Percentiles rank a stretch among this genome's conserved stretches.
Evolutionary conservation across 495 filamentous ascomycete species (phyloP).

Genomic region (Daldinia caldariorum): DNA sequence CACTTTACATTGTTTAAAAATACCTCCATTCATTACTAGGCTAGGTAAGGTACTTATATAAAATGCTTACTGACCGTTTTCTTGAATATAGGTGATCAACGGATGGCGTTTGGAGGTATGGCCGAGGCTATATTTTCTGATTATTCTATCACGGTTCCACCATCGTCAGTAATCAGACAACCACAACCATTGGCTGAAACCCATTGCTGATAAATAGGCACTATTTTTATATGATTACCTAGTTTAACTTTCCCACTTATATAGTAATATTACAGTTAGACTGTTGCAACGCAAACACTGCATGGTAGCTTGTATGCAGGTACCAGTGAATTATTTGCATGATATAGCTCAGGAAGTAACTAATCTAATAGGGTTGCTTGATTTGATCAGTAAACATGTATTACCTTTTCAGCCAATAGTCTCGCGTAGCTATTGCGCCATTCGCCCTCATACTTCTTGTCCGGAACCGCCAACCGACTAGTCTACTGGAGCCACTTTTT

Average conservation of each 20-base stretch:
- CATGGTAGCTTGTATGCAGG: neutral
- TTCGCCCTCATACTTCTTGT: neutral
- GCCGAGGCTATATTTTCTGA: conserved; percentile 31
- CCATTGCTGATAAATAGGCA: neutral
- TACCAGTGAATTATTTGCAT: neutral
- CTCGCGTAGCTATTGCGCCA: neutral
- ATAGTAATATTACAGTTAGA: too few relatives aligned
- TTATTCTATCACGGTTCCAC: conserved; percentile 41
- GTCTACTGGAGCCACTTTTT: neutral
- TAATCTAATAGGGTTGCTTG: neutral
- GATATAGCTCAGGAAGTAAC: neutral
- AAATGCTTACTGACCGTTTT: neutral
- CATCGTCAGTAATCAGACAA: conserved; percentile 19
- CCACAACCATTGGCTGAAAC: conserved; percentile 1
- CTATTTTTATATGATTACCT: neutral
- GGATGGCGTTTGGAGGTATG: neutral
- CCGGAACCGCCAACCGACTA: neutral
- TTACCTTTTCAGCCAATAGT: neutral
- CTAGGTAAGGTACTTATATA: too few relatives aligned
- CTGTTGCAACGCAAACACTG: neutral
- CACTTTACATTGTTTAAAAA: neutral
- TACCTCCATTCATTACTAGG: too few relatives aligned
- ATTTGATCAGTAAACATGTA: neutral
- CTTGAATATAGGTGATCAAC: neutral
- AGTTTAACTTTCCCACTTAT: neutral